Conservation (phyloP, 2,329 filamentous ascomycete genomes). For the Pyrenophora tritici-repentis region DNA sequence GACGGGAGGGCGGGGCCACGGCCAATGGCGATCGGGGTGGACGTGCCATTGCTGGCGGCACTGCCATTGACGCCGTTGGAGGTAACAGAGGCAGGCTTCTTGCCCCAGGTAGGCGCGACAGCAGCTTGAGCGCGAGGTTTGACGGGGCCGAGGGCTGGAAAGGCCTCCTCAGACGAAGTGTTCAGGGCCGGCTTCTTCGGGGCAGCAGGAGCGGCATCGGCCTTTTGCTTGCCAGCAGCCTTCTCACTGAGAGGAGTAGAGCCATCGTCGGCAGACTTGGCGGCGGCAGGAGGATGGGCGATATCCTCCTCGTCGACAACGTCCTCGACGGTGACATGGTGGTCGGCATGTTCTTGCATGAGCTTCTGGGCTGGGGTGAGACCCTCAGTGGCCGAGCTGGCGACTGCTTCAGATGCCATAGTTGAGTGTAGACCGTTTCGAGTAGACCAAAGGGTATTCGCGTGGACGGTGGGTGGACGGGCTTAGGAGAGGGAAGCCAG, state of each 20-base stretch:
- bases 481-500: conserved; percentile 39
- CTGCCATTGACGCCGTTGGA: conserved; percentile 56
- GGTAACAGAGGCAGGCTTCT: conserved; percentile 59
- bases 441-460: conserved; percentile 45
- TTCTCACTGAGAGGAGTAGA: conserved; percentile 61
- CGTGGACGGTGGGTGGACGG: conserved; percentile 38
- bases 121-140: conserved; percentile 66
- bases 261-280: conserved; percentile 34
- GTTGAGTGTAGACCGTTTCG: conserved; percentile 46
- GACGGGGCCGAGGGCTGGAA: conserved; percentile 83
- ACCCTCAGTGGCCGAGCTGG: conserved; percentile 42
- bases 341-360: conserved; percentile 64
- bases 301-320: conserved; percentile 78
- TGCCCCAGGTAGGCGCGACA: conserved; percentile 77
- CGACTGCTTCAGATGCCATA: conserved; percentile 47
- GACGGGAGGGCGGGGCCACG: conserved; percentile 56
- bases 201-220: conserved; percentile 51
- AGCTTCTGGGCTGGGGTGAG: conserved; percentile 61
- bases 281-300: conserved; percentile 60
- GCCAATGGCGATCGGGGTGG: conserved; percentile 44
- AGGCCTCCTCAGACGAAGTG: conserved; percentile 85
- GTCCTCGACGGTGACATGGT: conserved; percentile 78
- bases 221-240: conserved; percentile 71
- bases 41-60: conserved; percentile 55
- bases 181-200: conserved; percentile 61